These are phyloP conservation scores for Albophoma yamanashiensis DNA, from an alignment of 2,329 filamentous ascomycete species.

Conservation along the genomic window DNA sequence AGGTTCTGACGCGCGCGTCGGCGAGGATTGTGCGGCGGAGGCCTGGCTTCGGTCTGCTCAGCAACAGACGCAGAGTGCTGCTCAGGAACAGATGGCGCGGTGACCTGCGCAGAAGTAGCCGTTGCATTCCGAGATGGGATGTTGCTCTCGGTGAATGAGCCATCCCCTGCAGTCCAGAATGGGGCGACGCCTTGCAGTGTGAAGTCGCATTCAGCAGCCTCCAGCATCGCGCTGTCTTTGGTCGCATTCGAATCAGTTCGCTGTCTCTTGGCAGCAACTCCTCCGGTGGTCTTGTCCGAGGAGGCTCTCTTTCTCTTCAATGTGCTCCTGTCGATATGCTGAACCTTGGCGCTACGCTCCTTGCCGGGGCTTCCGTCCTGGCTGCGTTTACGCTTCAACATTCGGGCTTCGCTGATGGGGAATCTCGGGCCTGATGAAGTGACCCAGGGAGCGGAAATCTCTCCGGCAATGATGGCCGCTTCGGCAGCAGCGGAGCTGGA, in stretches of 20 bases:
- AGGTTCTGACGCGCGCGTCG: neutral
- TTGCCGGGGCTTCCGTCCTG: neutral
- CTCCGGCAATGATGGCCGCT: neutral
- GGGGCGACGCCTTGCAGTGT: neutral
- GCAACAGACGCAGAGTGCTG: neutral
- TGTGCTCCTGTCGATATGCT: neutral
- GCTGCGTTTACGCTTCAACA: neutral
- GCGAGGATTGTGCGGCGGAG: neutral
- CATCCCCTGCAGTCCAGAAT: too few species aligned
- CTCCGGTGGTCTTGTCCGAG: neutral
- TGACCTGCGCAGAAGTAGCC: neutral
- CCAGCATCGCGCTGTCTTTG: neutral
- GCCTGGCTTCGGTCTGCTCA: neutral
- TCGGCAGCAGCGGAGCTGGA: neutral
- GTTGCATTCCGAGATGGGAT: neutral
- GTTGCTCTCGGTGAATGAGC: neutral
- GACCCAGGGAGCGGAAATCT: neutral
- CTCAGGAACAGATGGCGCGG: neutral
- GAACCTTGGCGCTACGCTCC: neutral
- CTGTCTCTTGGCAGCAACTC: neutral
- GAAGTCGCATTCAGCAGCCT: neutral
- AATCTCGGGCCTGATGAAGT: neutral
- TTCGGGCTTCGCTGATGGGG: neutral
- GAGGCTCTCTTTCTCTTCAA: constrained; percentile 1
- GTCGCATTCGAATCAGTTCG: neutral